Evolutionary conservation across 2,329 filamentous ascomycete genomes (phyloP).

Genomic region (Monilinia vaccinii-corymbosi): DNA sequence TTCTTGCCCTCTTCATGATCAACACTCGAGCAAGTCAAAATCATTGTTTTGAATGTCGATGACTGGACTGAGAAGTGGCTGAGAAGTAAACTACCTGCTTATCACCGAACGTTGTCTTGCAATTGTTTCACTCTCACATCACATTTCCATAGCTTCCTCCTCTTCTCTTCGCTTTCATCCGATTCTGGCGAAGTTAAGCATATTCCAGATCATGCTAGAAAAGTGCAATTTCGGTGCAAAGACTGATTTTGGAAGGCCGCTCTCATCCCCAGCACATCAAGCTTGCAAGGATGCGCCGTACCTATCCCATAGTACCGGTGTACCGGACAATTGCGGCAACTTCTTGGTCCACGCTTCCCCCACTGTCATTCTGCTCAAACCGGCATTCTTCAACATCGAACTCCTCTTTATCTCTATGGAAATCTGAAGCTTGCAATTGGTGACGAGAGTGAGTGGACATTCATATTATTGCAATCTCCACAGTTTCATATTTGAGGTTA

Average conservation of each 20-base stretch:
- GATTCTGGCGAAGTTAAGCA: too few species aligned
- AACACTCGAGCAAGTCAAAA: too few species aligned
- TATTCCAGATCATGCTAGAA: neutral
- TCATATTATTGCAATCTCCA: neutral
- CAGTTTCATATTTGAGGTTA: neutral
- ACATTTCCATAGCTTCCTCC: too few species aligned
- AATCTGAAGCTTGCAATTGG: neutral
- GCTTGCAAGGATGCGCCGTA: neutral
- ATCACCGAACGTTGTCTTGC: too few species aligned
- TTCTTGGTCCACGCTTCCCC: neutral
- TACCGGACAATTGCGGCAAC: neutral
- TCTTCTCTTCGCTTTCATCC: too few species aligned
- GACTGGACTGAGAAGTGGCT: too few species aligned
- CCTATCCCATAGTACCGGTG: too few species aligned
- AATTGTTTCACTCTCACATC: too few species aligned
- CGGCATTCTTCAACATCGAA: neutral
- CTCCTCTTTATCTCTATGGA: neutral
- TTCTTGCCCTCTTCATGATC: too few species aligned
- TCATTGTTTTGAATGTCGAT: too few species aligned
- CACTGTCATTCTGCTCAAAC: neutral
- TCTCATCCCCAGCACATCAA: too few species aligned
- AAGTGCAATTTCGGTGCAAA: neutral
- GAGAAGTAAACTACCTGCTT: too few species aligned
- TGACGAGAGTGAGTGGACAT: neutral
- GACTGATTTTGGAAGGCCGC: neutral